A percentile compares a stretch with the other conserved stretches of the same genome.
These are phyloP conservation scores for Tolypocladium inflatum DNA, from an alignment of 2,329 filamentous ascomycete species.

Conservation along the genomic window DNA sequence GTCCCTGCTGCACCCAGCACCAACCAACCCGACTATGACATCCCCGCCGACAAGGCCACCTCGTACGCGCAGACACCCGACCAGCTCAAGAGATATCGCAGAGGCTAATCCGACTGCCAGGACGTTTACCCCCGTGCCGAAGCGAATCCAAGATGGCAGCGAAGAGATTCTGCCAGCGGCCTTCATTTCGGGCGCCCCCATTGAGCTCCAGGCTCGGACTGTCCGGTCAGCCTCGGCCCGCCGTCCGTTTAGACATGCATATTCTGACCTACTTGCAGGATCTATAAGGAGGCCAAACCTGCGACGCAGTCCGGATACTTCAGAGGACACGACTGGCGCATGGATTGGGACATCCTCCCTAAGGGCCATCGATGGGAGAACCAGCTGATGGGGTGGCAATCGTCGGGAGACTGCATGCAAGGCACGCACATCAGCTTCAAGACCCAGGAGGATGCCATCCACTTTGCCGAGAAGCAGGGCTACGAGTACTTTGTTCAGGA, in stretches of 20 bases:
- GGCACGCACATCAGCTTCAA: slow-evolving; percentile 86
- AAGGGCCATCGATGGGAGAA: slow-evolving; percentile 99
- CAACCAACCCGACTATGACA: slow-evolving; percentile 74
- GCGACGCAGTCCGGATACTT: slow-evolving; percentile 91
- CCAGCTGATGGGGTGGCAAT: slow-evolving; percentile 97
- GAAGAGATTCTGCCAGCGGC: slow-evolving; percentile 76
- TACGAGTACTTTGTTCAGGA: slow-evolving; percentile 99
- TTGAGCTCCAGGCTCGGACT: slow-evolving; percentile 86
- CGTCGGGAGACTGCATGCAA: slow-evolving; percentile 89
- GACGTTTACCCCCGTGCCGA: slow-evolving; percentile 83
- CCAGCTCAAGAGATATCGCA: neutral
- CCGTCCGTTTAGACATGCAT: neutral
- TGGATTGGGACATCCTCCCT: slow-evolving; percentile 93
- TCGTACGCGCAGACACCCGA: slow-evolving; percentile 49
- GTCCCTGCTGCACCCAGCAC: slow-evolving; percentile 27
- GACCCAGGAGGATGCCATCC: slow-evolving; percentile 86
- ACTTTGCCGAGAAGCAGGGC: slow-evolving; percentile 95
- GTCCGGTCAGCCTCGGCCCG: slow-evolving; percentile 59
- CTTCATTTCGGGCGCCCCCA: slow-evolving; percentile 81
- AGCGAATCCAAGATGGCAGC: slow-evolving; percentile 81
- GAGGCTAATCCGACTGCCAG: slow-evolving; percentile 32
- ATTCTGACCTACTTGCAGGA: slow-evolving; percentile 43
- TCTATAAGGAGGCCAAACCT: slow-evolving; percentile 86
- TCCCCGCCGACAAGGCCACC: slow-evolving; percentile 76
- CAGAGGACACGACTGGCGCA: slow-evolving; percentile 79